Evolutionary conservation across 2,329 filamentous ascomycete species (phyloP).

Genomic region (Aspergillus niger): DNA sequence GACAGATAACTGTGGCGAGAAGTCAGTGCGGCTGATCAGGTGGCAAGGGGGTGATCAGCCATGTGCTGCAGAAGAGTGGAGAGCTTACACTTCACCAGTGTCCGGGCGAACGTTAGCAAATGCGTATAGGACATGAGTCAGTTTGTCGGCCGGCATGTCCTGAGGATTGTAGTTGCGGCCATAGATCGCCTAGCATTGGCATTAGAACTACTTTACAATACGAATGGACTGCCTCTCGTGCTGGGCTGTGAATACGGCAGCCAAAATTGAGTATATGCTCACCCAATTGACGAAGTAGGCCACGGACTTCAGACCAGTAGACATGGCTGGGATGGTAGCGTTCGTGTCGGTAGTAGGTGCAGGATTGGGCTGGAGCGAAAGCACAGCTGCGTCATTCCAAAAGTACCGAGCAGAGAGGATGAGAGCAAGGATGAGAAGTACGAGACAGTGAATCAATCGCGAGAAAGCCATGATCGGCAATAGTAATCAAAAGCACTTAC

Average conservation of each 20-base stretch:
- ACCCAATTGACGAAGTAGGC: constrained; percentile 51
- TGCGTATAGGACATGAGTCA: constrained; percentile 85
- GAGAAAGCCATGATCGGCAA: constrained; percentile 13
- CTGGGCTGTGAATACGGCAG: not conserved
- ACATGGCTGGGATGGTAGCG: constrained; percentile 24
- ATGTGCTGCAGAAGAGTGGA: not conserved
- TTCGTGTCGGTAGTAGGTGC: constrained; percentile 11
- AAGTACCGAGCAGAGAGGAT: constrained; percentile 18
- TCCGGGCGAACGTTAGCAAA: constrained; percentile 84
- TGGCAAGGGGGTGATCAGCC: not conserved
- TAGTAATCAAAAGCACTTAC: not conserved
- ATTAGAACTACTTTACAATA: not conserved
- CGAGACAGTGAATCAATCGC: constrained; percentile 8
- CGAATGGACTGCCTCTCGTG: constrained; percentile 3
- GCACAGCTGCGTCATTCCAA: constrained; percentile 14
- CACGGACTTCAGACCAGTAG: constrained; percentile 37
- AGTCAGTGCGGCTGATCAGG: constrained; percentile 10
- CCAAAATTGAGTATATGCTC: constrained; percentile 17
- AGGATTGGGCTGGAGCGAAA: constrained; percentile 14
- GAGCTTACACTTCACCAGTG: constrained; percentile 71
- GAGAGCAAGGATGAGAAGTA: constrained; percentile 10
- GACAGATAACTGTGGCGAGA: constrained; percentile 52
- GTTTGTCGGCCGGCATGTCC: constrained; percentile 73
- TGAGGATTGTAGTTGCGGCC: constrained; percentile 78
- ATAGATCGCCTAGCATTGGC: constrained; percentile 68